Percentiles rank a stretch among this genome's conserved stretches.
Evolutionary conservation across 108 stramenopile genomes (phyloP).

Genomic region (Skeletonema grethae): DNA sequence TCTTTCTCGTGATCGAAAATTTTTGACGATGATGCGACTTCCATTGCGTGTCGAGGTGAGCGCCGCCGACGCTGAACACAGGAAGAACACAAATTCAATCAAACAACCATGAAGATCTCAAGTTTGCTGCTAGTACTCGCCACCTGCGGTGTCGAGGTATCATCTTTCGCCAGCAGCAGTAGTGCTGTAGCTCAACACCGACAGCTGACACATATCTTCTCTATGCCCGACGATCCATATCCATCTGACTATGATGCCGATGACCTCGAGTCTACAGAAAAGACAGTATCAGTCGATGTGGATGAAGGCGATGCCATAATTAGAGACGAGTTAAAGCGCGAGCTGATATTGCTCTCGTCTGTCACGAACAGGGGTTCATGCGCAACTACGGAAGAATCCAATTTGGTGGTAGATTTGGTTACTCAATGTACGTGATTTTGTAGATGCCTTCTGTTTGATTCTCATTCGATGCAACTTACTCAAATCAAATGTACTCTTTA

Average conservation of each 20-base stretch:
- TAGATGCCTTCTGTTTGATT: constrained; percentile 24
- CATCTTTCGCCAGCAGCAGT: neutral
- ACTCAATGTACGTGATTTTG: constrained; percentile 52
- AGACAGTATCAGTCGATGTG: constrained; percentile 63
- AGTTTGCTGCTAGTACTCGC: neutral
- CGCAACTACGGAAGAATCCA: constrained; percentile 63
- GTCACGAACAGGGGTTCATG: constrained; percentile 79
- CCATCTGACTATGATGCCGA: constrained; percentile 57
- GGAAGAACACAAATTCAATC: too few species aligned
- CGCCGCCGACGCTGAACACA: too few species aligned
- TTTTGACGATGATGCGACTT: too few species aligned
- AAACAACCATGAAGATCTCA: neutral
- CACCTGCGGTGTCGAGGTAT: neutral
- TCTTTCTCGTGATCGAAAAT: too few species aligned
- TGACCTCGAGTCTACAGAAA: constrained; percentile 38
- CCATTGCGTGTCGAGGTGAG: too few species aligned
- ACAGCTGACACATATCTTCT: constrained; percentile 11
- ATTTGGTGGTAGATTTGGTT: constrained; percentile 77
- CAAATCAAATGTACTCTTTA: neutral
- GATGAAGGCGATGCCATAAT: constrained; percentile 76
- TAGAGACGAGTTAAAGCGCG: constrained; percentile 79
- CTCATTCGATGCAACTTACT: neutral
- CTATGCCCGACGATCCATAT: constrained; percentile 40
- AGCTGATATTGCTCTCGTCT: constrained; percentile 74
- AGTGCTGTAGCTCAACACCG: neutral